Evolutionary conservation across 2,329 filamentous ascomycete genomes (phyloP).

Genomic region (Mariannaea sp.): DNA sequence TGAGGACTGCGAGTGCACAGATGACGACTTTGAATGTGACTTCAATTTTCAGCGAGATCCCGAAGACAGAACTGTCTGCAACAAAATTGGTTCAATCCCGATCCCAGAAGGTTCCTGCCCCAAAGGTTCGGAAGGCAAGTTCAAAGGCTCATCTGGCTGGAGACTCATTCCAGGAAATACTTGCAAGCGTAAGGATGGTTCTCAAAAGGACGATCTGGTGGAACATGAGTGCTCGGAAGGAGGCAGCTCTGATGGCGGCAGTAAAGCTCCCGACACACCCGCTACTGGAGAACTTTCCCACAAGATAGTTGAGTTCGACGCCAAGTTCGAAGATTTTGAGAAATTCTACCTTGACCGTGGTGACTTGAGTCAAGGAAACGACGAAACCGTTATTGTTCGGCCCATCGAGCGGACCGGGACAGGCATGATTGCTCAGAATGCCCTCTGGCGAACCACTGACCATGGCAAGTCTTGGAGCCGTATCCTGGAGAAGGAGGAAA

Average conservation of each 20-base stretch:
- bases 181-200: conserved; percentile 65
- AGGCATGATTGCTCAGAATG: conserved; percentile 49
- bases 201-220: conserved; percentile 72
- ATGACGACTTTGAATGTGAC: conserved; percentile 92
- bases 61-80: conserved; percentile 71
- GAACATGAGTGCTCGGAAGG: conserved; percentile 77
- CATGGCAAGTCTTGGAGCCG: conserved; percentile 86
- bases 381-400: conserved; percentile 72
- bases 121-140: conserved; percentile 67
- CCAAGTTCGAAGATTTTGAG: conserved; percentile 55
- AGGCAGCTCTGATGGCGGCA: conserved; percentile 39
- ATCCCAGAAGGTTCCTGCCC: conserved; percentile 77
- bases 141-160: conserved; percentile 87
- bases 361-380: conserved; percentile 63
- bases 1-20: conserved; percentile 79
- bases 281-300: conserved; percentile 69
- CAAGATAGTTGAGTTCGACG: conserved; percentile 66
- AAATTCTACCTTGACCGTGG: conserved; percentile 81
- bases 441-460: conserved; percentile 76
- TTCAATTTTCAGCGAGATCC: conserved; percentile 79
- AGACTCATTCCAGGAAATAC: conserved; percentile 85
- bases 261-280: conserved; percentile 52
- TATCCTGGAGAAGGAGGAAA: conserved; percentile 70
- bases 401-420: conserved; percentile 46
- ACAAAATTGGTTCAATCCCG: conserved; percentile 63